A percentile compares a stretch with the other conserved stretches of the same genome.
phyloP scores from a whole-genome alignment of 1,139 yeast species.

The Candida tunisiensis region DNA sequence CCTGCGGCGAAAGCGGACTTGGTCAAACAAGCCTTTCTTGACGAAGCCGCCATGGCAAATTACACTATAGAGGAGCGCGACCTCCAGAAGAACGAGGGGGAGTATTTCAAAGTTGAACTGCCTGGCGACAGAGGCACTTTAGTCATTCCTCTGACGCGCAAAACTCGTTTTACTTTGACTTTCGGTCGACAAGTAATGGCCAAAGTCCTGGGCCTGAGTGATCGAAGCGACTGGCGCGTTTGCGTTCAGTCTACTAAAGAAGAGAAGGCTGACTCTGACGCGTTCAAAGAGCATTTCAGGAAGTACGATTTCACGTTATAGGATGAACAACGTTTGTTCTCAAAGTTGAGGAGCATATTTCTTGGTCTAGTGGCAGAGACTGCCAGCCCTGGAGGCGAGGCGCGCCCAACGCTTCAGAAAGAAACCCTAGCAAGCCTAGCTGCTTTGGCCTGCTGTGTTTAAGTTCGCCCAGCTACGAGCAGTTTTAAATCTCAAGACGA shows the following conservation, averaged over 20 bases:
- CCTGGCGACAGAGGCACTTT: conserved; percentile 4
- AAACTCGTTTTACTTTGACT: conserved; percentile 38
- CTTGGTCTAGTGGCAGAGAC: too few relatives aligned
- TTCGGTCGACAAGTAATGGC: conserved; percentile 71
- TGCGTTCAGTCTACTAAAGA: conserved; percentile 43
- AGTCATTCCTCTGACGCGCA: conserved; percentile 6
- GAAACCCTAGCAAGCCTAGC: too few relatives aligned
- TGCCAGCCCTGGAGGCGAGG: too few relatives aligned
- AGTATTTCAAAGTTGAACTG: conserved; percentile 7
- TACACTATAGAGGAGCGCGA: background rate
- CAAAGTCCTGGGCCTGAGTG: conserved; percentile 32
- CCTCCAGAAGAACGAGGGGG: conserved; percentile 3
- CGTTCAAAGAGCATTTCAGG: conserved; percentile 34
- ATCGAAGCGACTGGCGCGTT: conserved; percentile 54
- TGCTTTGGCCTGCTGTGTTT: too few relatives aligned
- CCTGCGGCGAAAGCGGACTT: conserved; percentile 6
- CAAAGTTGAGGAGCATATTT: too few relatives aligned
- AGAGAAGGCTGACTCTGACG: conserved; percentile 43
- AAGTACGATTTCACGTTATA: conserved; percentile 26
- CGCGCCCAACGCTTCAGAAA: too few relatives aligned
- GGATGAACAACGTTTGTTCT: too few relatives aligned
- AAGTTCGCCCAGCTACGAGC: too few relatives aligned
- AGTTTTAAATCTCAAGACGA: too few relatives aligned
- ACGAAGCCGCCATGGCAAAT: conserved; percentile 1
- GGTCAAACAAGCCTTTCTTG: conserved; percentile 7